Percentiles rank a stretch among this genome's conserved stretches.
Conservation (phyloP, 1,284 basidiomycete genomes). For the Chalciporus sp. region DNA sequence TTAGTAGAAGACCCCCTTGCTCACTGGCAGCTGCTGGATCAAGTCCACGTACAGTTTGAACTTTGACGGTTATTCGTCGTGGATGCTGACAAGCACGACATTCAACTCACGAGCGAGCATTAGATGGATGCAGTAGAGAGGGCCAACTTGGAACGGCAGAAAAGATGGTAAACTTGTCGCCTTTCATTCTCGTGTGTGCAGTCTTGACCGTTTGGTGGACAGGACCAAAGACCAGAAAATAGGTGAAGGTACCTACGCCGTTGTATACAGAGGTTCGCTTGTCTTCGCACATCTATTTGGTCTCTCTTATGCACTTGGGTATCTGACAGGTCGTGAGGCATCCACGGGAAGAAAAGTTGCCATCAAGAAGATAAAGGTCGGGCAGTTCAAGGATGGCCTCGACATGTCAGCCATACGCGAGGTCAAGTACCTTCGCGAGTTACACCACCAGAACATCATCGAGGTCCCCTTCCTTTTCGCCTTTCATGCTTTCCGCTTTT, state of each 20-base stretch:
- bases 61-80: neutral
- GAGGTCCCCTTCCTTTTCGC: constrained; percentile 51
- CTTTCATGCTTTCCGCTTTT: neutral
- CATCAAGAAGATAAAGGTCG: constrained; percentile 98
- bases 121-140: constrained; percentile 77
- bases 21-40: too few species aligned
- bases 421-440: constrained; percentile 94
- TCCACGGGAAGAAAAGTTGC: constrained; percentile 80
- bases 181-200: constrained; percentile 1
- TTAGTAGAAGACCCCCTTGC: neutral
- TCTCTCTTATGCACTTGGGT: neutral
- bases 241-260: constrained; percentile 97
- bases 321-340: constrained; percentile 62
- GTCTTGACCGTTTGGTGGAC: constrained; percentile 13
- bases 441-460: constrained; percentile 95
- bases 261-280: constrained; percentile 84
- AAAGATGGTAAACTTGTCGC: constrained; percentile 54
- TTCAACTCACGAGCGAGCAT: neutral
- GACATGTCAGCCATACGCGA: constrained; percentile 99
- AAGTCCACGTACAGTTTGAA: too few species aligned
- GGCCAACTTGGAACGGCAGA: constrained; percentile 70
- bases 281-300: neutral
- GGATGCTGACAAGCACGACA: too few species aligned
- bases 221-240: constrained; percentile 89
- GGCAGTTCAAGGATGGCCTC: constrained; percentile 96